Conservation (phyloP, 2,329 filamentous ascomycete species). For the Trichoderma sp. region DNA sequence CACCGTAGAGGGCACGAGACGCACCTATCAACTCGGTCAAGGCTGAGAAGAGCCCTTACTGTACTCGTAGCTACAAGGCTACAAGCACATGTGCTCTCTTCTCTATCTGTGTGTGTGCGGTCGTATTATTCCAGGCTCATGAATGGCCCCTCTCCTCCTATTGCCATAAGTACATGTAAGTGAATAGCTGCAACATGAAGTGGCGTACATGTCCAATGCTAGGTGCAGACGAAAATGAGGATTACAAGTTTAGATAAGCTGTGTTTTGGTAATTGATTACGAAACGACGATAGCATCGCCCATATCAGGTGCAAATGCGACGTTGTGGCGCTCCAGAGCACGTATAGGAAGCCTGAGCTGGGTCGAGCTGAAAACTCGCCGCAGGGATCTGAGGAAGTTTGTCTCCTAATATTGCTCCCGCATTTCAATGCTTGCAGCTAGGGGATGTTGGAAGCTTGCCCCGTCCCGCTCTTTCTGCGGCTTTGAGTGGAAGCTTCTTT, state of each 20-base stretch:
- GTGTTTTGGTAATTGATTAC: background rate
- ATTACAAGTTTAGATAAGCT: background rate
- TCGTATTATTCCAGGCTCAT: background rate
- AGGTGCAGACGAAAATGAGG: background rate
- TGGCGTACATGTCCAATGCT: background rate
- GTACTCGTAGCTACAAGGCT: background rate
- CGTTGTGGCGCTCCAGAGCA: background rate
- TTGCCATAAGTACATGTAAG: too few species aligned
- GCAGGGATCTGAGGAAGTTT: background rate
- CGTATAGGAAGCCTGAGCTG: background rate
- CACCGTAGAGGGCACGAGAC: background rate
- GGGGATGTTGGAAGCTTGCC: background rate
- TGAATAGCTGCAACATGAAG: background rate
- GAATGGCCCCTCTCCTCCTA: background rate
- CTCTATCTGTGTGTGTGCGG: background rate
- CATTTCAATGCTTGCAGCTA: background rate
- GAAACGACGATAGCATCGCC: background rate
- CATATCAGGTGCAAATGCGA: background rate
- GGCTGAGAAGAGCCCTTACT: background rate
- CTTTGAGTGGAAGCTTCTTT: background rate
- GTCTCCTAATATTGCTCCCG: background rate
- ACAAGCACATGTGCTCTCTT: background rate
- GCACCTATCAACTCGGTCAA: slow-evolving; percentile 6
- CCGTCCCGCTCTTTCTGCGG: background rate
- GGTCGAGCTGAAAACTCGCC: background rate